Evolutionary conservation across 176 grass and related monocot genomes (phyloP), one percentile per base, ranked within the genome.

Genomic region (Raddia guianensis): DNA sequence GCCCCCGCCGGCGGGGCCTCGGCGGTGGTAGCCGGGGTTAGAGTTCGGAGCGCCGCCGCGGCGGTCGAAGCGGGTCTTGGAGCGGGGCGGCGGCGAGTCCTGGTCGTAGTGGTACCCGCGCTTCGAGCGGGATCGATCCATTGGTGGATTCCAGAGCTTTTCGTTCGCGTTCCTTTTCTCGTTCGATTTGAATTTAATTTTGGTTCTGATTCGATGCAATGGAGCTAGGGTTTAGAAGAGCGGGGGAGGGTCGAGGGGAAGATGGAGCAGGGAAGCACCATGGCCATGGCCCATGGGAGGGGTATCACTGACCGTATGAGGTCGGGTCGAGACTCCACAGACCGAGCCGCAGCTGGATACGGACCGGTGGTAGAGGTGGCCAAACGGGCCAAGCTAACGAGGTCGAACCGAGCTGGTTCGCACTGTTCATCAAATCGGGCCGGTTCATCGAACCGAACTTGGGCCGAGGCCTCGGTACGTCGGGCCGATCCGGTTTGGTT

Each of bases 101-200:
- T 73, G 87, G 60, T 98, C 92, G 80, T 91, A 89, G 67, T 88
- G 82, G 83, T 94, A 94, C 0, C 88, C 83, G 52, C 95, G 85
- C 86, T 94, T 98, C 15, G 88, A 89, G 82, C 95, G 90, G 27
- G 95, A 94, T 78, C 95, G 92, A 79, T 98, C 92, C 92, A 94
- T 94, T 55, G 42, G 14, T 35, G 2, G 64, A 76, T 80, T 76
- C 35, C 54, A 8, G 54, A 74, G 76, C 19, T 35, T 58, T 20
- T 34, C 45, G 35, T 75, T 46, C 21, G 19, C 43, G 55, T 50
- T 80, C 9, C 5, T 49, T 45, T 45, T n/a, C 4, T 63, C 48
- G 71, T 85, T 84, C 70, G 76, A 84, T 81, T 81, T 21, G 77
- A 68, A 68, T 69, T 62, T 33, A 3, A 37, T 52, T 53, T 66